Evolutionary conservation across 2,329 filamentous ascomycete genomes (phyloP).

Genomic region (Paraphaeosphaeria minitans): DNA sequence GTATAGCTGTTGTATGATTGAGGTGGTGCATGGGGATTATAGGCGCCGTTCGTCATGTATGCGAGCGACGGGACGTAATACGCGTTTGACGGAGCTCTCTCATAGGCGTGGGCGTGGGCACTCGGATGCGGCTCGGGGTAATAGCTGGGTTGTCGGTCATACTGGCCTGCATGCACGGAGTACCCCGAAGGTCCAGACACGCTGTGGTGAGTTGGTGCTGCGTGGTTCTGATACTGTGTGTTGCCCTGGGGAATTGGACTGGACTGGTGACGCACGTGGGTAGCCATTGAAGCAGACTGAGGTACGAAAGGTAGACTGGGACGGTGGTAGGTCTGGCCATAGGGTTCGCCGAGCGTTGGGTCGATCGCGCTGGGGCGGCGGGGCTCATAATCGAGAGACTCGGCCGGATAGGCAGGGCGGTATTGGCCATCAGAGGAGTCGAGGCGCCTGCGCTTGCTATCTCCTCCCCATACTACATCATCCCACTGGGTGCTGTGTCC

Average conservation of each 20-base stretch:
- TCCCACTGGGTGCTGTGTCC: constrained; percentile 32
- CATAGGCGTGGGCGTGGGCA: constrained; percentile 22
- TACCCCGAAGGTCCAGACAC: constrained; percentile 17
- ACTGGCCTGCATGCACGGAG: constrained; percentile 20
- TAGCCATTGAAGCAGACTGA: constrained; percentile 11
- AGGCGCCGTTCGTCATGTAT: constrained; percentile 21
- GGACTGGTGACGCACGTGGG: constrained; percentile 36
- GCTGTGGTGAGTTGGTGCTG: constrained; percentile 13
- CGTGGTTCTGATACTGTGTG: constrained; percentile 20
- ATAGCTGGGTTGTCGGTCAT: constrained; percentile 32
- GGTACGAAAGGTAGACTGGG: constrained; percentile 33
- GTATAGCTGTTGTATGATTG: constrained; percentile 28
- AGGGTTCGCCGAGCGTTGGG: constrained; percentile 23
- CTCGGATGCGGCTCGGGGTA: constrained; percentile 32
- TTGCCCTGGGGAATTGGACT: constrained; percentile 27
- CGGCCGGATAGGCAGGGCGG: constrained; percentile 21
- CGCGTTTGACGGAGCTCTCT: constrained; percentile 20
- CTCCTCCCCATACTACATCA: constrained; percentile 33
- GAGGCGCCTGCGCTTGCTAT: constrained; percentile 32
- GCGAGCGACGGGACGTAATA: constrained; percentile 21
- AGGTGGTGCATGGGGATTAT: constrained; percentile 14
- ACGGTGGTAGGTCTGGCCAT: constrained; percentile 25
- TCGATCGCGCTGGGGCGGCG: constrained; percentile 32
- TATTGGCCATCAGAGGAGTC: constrained; percentile 33
- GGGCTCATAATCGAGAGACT: constrained; percentile 21